Percentiles rank a stretch among this genome's conserved stretches.
Evolutionary conservation across 2,329 filamentous ascomycete species (phyloP).

Genomic region (Graphilbum ipis-grandicollis): DNA sequence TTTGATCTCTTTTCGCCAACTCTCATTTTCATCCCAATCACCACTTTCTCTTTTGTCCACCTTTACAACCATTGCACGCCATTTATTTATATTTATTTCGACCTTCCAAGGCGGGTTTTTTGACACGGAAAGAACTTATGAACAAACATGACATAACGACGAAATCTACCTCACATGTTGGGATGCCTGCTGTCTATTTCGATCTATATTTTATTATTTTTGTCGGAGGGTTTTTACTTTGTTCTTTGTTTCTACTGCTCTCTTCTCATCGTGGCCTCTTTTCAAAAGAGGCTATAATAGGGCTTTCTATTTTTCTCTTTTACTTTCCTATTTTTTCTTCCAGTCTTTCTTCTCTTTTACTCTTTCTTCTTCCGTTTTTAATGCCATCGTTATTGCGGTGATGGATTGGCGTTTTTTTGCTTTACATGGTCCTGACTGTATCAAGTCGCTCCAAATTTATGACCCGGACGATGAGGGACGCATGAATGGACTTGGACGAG

Average conservation of each 20-base stretch:
- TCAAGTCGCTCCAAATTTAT: no score
- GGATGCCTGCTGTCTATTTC: no score
- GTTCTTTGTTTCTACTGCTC: constrained; percentile 1
- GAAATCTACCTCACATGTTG: constrained; percentile 7
- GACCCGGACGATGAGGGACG: no score
- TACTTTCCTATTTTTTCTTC: not conserved
- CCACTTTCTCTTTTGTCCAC: no score
- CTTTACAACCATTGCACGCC: not conserved
- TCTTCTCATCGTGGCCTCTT: not conserved
- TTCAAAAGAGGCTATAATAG: not conserved
- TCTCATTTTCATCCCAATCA: no score
- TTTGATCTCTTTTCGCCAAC: no score
- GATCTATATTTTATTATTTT: constrained; percentile 1
- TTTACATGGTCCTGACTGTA: no score
- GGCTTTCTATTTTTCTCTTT: not conserved
- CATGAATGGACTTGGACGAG: no score
- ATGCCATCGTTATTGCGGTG: no score
- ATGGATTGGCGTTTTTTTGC: no score
- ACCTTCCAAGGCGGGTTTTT: constrained; percentile 4
- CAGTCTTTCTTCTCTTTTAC: not conserved
- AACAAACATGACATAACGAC: constrained; percentile 8
- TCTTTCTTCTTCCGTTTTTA: not conserved
- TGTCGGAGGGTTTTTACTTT: constrained; percentile 1
- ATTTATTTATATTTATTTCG: no score
- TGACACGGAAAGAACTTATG: constrained; percentile 8